Percentiles rank a stretch among this genome's conserved stretches.
These are phyloP conservation scores for Xylariaceae sp. DNA, from an alignment of 2,329 filamentous ascomycete species.

Conservation along the genomic window DNA sequence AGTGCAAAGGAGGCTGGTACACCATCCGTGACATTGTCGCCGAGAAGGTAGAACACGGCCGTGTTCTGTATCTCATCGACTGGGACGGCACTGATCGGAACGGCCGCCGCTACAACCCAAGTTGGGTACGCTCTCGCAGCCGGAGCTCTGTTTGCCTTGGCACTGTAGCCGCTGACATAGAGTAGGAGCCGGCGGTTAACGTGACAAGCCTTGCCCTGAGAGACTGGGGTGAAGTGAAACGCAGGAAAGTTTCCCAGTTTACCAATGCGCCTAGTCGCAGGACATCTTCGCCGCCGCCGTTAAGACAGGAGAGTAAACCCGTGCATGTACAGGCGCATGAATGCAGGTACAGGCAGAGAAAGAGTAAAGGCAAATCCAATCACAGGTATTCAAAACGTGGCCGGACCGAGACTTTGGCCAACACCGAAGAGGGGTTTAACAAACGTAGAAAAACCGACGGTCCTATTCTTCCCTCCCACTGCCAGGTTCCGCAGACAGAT, in stretches of 20 bases:
- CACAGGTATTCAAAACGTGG: slow-evolving; percentile 4
- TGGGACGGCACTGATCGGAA: slow-evolving; percentile 50
- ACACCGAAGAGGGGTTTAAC: not conserved
- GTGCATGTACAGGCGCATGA: slow-evolving; percentile 9
- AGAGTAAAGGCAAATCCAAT: not conserved
- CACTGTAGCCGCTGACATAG: too few relatives aligned
- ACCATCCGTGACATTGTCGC: slow-evolving; percentile 35
- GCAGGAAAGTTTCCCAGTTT: slow-evolving; percentile 3
- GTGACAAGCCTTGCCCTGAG: slow-evolving; percentile 24
- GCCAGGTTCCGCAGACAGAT: not conserved
- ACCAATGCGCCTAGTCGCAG: slow-evolving; percentile 7
- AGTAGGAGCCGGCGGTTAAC: slow-evolving; percentile 28
- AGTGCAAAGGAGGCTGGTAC: slow-evolving; percentile 24
- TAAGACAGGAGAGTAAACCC: slow-evolving; percentile 12
- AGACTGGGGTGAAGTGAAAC: slow-evolving; percentile 25
- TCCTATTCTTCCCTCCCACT: not conserved
- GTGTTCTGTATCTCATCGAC: slow-evolving; percentile 47
- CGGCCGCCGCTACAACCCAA: slow-evolving; percentile 42
- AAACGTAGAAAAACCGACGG: slow-evolving; percentile 12
- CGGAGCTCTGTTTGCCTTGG: too few relatives aligned
- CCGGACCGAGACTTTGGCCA: not conserved
- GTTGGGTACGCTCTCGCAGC: slow-evolving; percentile 43
- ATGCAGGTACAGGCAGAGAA: slow-evolving; percentile 3
- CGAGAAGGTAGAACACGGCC: slow-evolving; percentile 32
- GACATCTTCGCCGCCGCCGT: slow-evolving; percentile 3